Evolutionary conservation across 176 grass and related monocot species (phyloP), one percentile per base, ranked within the genome.

Genomic region (Triticum turgidum): DNA sequence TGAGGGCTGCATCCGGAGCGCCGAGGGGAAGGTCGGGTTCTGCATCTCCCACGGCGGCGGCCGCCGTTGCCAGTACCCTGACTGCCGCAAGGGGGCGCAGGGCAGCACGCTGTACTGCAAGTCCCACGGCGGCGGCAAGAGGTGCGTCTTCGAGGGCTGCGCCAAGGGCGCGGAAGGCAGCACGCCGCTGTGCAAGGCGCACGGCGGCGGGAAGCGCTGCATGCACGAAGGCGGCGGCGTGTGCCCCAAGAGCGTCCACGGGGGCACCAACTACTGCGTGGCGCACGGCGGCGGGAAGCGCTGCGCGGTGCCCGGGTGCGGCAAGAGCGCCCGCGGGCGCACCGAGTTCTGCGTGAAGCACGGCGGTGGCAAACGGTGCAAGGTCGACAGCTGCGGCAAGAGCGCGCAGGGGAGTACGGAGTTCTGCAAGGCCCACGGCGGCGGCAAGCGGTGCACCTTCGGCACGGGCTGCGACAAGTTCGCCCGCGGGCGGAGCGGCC

Each of bases 21-120:
- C 93, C 24, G 93, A 95, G 81, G 93, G 93, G 0, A 64, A 88
- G 14, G 90, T 89, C 54, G 91, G 93, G 49, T 78, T 95, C 13
- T 95, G 93, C 81, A 95, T 95, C 80, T 95, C 91, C 25, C 93
- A 95, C 76, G 93, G 93, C 25, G 93, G 93, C 58, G 93, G 93
- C 1, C 90, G 91, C 22, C 86, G 93, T 24, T 95, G 93, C 89
- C 91, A 91, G 67, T 85, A 66, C 81, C 83, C 93, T 14, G 86
- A 92, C 69, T 95, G 93, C 79, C 27, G 81, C 33, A 95, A 92
- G 78, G 93, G 93, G 9, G 93, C 93, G 56, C 93, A 95, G 79
- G 93, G 93, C 47, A 91, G 93, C 77, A 95, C 93, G 65, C 85
- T 82, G 1, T 91, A 91, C 78, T 95, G 93, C 89, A 95, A 95